These are phyloP conservation scores for Tetramitus jugosus DNA, from an alignment of 208 protist genomes.

Conservation along the genomic window DNA sequence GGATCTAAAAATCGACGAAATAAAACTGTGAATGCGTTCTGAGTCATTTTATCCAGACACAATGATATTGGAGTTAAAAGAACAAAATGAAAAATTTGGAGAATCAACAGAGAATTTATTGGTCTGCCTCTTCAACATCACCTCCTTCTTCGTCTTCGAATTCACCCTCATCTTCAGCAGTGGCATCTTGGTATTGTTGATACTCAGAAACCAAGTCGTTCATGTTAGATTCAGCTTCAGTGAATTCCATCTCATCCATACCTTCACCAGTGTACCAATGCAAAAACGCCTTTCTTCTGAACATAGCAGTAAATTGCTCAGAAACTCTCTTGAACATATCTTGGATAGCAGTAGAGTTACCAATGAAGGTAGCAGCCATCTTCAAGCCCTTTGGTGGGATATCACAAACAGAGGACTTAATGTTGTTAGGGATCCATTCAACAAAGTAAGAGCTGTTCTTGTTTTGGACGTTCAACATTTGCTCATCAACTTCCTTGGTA, in stretches of 20 bases:
- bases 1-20: background rate
- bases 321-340: constrained; percentile 84
- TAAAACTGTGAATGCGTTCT: constrained; percentile 12
- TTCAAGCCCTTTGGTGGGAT: constrained; percentile 62
- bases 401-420: constrained; percentile 81
- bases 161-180: constrained; percentile 44
- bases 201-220: constrained; percentile 85
- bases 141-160: constrained; percentile 29
- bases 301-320: constrained; percentile 96
- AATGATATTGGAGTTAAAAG: background rate
- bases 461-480: constrained; percentile 84
- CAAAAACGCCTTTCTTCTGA: constrained; percentile 95
- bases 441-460: constrained; percentile 93
- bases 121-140: background rate
- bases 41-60: too few relatives aligned
- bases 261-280: constrained; percentile 97
- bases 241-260: constrained; percentile 74
- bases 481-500: constrained; percentile 93
- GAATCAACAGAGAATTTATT: background rate
- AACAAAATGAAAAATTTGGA: background rate
- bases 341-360: constrained; percentile 83
- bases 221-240: constrained; percentile 85
- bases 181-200: constrained; percentile 66
- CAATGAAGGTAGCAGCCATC: constrained; percentile 78
- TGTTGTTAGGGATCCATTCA: constrained; percentile 86